These are phyloP conservation scores for Fusarium continuum DNA, from an alignment of 2,329 filamentous ascomycete species.

Conservation along the genomic window DNA sequence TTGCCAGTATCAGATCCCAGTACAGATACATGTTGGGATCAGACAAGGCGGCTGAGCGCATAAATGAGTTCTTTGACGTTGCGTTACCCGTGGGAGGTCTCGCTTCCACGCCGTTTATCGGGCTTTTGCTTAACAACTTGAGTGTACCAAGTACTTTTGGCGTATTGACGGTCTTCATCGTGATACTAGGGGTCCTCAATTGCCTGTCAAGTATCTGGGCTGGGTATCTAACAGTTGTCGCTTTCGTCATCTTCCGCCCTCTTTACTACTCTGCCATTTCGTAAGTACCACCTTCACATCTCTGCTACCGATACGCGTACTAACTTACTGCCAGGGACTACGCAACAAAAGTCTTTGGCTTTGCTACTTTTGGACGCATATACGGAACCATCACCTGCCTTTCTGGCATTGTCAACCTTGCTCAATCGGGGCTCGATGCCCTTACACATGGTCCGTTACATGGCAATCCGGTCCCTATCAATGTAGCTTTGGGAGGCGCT, in stretches of 20 bases:
- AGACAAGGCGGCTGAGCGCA: conserved; percentile 47
- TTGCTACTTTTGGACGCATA: conserved; percentile 81
- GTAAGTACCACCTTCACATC: conserved; percentile 44
- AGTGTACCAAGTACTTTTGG: conserved; percentile 68
- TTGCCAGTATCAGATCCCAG: conserved; percentile 74
- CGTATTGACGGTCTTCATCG: conserved; percentile 67
- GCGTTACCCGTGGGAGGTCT: conserved; percentile 75
- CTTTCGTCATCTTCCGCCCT: conserved; percentile 77
- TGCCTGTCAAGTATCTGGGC: conserved; percentile 69
- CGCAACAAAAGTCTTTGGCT: conserved; percentile 82
- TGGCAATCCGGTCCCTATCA: conserved; percentile 17
- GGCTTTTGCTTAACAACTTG: conserved; percentile 71
- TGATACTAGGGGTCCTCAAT: conserved; percentile 68
- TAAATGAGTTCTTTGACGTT: conserved; percentile 56
- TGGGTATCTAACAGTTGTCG: conserved; percentile 71
- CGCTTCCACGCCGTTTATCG: conserved; percentile 75
- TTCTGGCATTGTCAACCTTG: conserved; percentile 76
- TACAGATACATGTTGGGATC: conserved; percentile 73
- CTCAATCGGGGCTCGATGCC: conserved; percentile 74
- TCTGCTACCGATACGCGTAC: fast-evolving
- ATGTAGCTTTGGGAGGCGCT: background rate
- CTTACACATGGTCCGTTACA: conserved; percentile 58
- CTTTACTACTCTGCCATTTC: conserved; percentile 82
- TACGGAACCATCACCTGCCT: conserved; percentile 80
- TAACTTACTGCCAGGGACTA: conserved; percentile 62